phyloP scores from a whole-genome alignment of 106 monocot species.

The Dioscorea dumetorum region DNA sequence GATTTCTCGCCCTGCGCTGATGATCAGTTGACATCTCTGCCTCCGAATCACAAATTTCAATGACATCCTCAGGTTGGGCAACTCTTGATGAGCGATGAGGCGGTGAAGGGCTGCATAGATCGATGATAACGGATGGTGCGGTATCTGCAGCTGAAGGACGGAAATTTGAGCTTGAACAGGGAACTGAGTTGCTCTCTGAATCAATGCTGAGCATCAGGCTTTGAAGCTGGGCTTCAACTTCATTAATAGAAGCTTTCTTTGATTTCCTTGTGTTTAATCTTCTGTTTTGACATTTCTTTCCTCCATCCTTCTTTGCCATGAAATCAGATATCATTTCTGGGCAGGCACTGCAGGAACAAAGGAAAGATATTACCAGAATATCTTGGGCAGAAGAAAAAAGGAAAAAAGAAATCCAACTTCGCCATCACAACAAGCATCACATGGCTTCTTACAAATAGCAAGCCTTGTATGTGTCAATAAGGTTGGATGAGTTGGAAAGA shows the following conservation, averaged over 20 bases:
- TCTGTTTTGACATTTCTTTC: constrained; percentile 34
- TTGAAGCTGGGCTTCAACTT: constrained; percentile 55
- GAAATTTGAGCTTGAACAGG: neutral
- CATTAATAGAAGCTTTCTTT: constrained; percentile 15
- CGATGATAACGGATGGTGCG: constrained; percentile 28
- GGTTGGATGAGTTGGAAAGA: too few relatives aligned
- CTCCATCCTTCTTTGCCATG: constrained; percentile 41
- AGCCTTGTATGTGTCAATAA: too few relatives aligned
- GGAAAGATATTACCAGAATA: too few relatives aligned
- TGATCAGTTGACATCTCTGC: constrained; percentile 34
- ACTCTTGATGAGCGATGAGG: constrained; percentile 39
- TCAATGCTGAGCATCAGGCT: constrained; percentile 41
- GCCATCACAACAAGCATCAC: too few relatives aligned
- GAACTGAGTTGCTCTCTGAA: constrained; percentile 15
- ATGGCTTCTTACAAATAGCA: too few relatives aligned
- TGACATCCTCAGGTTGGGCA: constrained; percentile 17
- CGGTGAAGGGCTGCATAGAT: constrained; percentile 71
- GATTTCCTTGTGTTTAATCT: constrained; percentile 34
- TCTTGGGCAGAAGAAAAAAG: too few relatives aligned
- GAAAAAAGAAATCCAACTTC: too few relatives aligned
- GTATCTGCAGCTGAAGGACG: neutral
- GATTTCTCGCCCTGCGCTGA: constrained; percentile 41
- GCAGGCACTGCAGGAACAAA: constrained; percentile 56
- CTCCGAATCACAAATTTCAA: constrained; percentile 48
- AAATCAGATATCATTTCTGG: constrained; percentile 73